phyloP scores from a whole-genome alignment of 2,329 filamentous ascomycete species.

The Pyrenochaeta sp. region DNA sequence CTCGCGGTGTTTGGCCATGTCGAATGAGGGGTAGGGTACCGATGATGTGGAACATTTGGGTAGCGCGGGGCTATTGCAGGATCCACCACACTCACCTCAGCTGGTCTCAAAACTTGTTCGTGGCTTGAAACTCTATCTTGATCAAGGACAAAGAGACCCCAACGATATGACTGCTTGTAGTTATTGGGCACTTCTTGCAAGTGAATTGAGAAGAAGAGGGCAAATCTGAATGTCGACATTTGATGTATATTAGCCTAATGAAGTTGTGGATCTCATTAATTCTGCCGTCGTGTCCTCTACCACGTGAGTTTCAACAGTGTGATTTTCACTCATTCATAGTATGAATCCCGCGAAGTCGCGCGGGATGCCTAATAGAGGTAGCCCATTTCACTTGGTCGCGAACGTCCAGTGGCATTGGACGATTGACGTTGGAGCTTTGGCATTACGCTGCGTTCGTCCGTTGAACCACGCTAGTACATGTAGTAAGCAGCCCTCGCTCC shows the following conservation, averaged over 20 bases:
- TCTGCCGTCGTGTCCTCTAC: constrained; percentile 30
- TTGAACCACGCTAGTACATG: constrained; percentile 3
- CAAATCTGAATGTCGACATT: background rate
- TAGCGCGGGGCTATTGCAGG: constrained; percentile 24
- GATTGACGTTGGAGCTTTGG: background rate
- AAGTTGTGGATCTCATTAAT: constrained; percentile 32
- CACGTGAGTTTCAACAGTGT: constrained; percentile 14
- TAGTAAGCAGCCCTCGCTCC: constrained; percentile 11
- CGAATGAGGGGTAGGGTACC: constrained; percentile 20
- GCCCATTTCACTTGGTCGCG: background rate
- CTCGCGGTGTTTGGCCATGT: constrained; percentile 10
- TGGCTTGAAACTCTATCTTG: constrained; percentile 1
- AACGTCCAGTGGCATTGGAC: background rate
- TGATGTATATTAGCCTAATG: constrained; percentile 46
- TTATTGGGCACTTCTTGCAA: background rate
- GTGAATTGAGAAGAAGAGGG: constrained; percentile 2
- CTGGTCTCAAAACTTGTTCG: background rate
- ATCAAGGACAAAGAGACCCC: constrained; percentile 1
- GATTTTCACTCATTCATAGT: constrained; percentile 21
- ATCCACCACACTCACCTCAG: constrained; percentile 25
- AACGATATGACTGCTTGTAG: constrained; percentile 4
- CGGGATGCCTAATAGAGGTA: constrained; percentile 26
- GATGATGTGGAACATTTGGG: background rate
- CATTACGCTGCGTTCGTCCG: constrained; percentile 10
- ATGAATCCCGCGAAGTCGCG: constrained; percentile 28